These are phyloP conservation scores for Neurospora intermedia DNA, from an alignment of 495 filamentous ascomycete genomes.

Conservation along the genomic window DNA sequence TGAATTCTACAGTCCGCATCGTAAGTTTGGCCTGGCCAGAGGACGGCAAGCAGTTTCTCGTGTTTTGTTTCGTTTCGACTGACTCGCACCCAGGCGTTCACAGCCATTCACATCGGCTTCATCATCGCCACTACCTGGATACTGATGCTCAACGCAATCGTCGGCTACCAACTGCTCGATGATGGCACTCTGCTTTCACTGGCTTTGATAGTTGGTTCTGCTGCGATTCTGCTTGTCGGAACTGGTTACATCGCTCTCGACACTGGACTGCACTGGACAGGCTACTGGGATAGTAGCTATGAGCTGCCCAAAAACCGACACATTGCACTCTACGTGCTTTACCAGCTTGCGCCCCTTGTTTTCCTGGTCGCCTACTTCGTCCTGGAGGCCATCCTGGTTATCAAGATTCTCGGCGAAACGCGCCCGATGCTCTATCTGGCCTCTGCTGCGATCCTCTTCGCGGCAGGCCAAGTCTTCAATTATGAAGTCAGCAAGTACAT, in stretches of 20 bases:
- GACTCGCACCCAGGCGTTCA: conserved; percentile 56
- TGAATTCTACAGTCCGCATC: conserved; percentile 53
- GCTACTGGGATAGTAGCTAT: conserved; percentile 54
- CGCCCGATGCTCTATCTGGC: conserved; percentile 81
- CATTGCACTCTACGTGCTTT: conserved; percentile 85
- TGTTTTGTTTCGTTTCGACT: conserved; percentile 8
- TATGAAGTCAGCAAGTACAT: conserved; percentile 88
- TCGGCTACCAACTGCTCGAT: conserved; percentile 89
- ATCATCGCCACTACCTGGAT: conserved; percentile 87
- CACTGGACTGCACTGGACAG: conserved; percentile 79
- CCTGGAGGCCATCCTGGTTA: conserved; percentile 70
- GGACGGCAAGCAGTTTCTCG: conserved; percentile 5
- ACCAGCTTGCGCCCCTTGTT: conserved; percentile 83
- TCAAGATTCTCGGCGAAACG: conserved; percentile 72
- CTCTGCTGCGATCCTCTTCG: conserved; percentile 68
- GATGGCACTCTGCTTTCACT: conserved; percentile 83
- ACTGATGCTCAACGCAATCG: conserved; percentile 79
- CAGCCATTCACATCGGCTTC: conserved; percentile 81
- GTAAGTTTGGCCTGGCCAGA: conserved; percentile 40
- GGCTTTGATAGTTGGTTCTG: conserved; percentile 61
- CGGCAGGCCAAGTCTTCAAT: conserved; percentile 87
- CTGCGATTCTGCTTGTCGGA: conserved; percentile 65
- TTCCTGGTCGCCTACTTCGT: conserved; percentile 76
- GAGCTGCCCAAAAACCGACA: conserved; percentile 47
- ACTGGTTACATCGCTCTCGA: conserved; percentile 94